Evolutionary conservation across 78 protist genomes (phyloP).

Genomic region (Anaeramoeba ignava): DNA sequence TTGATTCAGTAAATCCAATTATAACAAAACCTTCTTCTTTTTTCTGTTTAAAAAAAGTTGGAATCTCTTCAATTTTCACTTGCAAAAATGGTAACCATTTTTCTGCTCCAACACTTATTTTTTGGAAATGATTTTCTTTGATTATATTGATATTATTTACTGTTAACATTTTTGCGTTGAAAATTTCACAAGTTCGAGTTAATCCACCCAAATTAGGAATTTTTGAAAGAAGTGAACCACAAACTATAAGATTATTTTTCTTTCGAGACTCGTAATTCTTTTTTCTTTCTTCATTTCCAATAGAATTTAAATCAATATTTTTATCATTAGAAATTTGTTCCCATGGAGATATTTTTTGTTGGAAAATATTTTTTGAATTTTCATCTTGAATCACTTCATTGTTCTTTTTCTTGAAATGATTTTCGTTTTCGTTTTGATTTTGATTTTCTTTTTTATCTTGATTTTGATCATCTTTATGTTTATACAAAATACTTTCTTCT

Average conservation of each 20-base stretch:
- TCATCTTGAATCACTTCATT: no score
- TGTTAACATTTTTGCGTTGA: background rate
- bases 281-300: background rate
- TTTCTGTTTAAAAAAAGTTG: background rate
- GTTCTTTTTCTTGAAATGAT: no score
- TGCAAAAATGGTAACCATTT: background rate
- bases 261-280: background rate
- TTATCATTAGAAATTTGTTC: no score
- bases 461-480: no score
- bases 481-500: no score
- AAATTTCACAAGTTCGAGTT: slow-evolving; percentile 11
- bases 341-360: background rate
- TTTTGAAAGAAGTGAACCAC: background rate
- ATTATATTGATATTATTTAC: background rate
- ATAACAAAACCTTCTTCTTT: background rate
- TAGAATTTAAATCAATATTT: background rate
- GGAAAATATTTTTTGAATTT: no score
- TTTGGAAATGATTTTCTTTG: background rate
- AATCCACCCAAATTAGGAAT: slow-evolving; percentile 14
- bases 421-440: no score
- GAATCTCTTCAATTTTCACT: background rate
- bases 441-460: no score
- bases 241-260: background rate
- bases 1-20: slow-evolving; percentile 2
- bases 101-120: background rate